Evolutionary conservation across 768 basidiomycete genomes (phyloP).

Genomic region (Lactarius sp.): DNA sequence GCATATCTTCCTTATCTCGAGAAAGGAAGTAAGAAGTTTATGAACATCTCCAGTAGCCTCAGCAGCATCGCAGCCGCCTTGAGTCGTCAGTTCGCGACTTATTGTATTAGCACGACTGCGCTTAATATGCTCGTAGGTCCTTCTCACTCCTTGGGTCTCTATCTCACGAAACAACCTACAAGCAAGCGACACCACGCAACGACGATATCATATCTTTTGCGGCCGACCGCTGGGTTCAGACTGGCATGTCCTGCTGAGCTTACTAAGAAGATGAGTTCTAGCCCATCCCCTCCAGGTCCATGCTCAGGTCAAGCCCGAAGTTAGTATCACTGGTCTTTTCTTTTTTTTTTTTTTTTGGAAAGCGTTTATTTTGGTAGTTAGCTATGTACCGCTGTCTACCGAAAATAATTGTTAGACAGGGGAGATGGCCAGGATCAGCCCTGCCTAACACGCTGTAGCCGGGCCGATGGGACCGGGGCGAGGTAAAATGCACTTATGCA

Average conservation of each 20-base stretch:
- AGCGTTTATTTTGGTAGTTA: no score
- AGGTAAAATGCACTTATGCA: no score
- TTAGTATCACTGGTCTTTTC: slow-evolving; percentile 31
- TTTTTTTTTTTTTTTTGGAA: no score
- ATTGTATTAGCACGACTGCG: no score
- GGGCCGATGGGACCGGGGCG: no score
- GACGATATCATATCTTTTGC: slow-evolving; percentile 32
- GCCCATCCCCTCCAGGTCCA: slow-evolving; percentile 28
- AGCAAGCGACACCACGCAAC: slow-evolving; percentile 34
- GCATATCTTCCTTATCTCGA: slow-evolving; percentile 35
- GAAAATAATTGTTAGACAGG: no score
- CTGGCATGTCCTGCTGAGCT: slow-evolving; percentile 26
- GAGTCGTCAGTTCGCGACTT: no score
- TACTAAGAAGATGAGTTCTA: neutral
- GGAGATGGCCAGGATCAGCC: no score
- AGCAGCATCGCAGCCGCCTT: slow-evolving; percentile 26
- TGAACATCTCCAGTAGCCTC: slow-evolving; percentile 34
- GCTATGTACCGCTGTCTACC: no score
- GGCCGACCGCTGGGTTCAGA: slow-evolving; percentile 39
- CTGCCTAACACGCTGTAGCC: no score
- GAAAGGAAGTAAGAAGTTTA: slow-evolving; percentile 32
- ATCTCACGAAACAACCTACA: slow-evolving; percentile 29
- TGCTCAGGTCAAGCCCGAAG: slow-evolving; percentile 31
- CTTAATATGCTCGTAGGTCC: no score
- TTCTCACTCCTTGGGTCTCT: slow-evolving; percentile 18